Conservation (phyloP, 2,329 filamentous ascomycete genomes). For the Ophiostoma novo-ulmi region DNA sequence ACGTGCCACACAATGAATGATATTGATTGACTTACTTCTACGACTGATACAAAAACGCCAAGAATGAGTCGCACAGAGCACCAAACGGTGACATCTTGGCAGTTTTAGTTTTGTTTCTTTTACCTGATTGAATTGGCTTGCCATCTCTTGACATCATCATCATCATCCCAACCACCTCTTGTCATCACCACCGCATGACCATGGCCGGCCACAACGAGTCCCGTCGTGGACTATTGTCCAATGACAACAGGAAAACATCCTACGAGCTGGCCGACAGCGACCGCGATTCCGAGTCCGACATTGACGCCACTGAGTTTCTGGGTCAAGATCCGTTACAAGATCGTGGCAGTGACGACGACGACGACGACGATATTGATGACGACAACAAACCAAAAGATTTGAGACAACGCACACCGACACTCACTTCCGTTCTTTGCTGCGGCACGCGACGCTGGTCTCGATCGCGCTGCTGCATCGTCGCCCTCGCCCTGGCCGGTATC, state of each 20-base stretch:
- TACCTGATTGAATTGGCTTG: background rate
- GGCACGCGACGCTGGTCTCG: constrained; percentile 22
- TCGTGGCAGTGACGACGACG: background rate
- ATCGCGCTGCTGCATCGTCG: constrained; percentile 37
- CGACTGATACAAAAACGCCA: background rate
- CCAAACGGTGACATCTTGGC: constrained; percentile 4
- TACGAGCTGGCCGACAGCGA: constrained; percentile 27
- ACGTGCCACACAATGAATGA: background rate
- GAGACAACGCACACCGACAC: background rate
- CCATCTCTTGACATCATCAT: too few relatives aligned
- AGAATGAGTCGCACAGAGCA: background rate
- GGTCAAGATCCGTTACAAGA: constrained; percentile 26
- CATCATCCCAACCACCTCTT: background rate
- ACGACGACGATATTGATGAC: constrained; percentile 4
- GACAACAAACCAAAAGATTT: background rate
- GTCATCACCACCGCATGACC: background rate
- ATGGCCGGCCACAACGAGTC: background rate
- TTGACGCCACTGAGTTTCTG: constrained; percentile 35
- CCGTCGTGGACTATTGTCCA: constrained; percentile 17
- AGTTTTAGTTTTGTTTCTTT: background rate
- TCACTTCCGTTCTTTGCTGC: background rate
- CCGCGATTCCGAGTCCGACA: constrained; percentile 27
- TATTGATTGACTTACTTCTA: background rate
- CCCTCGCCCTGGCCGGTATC: constrained; percentile 33
- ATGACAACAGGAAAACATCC: background rate